These are phyloP conservation scores for Acanthamoeba triangularis DNA, from an alignment of 208 protist species.

Conservation along the genomic window DNA sequence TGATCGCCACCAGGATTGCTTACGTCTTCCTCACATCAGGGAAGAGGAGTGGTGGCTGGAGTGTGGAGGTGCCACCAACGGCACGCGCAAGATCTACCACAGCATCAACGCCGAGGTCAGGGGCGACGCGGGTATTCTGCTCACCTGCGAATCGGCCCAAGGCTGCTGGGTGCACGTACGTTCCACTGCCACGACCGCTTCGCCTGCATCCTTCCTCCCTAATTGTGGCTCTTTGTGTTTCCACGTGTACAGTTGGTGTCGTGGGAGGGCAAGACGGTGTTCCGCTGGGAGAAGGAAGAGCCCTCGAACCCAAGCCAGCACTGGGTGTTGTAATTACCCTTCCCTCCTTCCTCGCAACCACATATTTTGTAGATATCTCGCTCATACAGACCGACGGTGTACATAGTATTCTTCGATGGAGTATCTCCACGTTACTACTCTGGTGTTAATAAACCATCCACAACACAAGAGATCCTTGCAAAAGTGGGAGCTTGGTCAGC, in stretches of 20 bases:
- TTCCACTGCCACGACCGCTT: neutral
- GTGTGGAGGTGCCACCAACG: neutral
- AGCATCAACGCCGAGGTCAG: conserved; percentile 10
- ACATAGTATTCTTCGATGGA: neutral
- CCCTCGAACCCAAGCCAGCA: neutral
- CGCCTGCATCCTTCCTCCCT: neutral
- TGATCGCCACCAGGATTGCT: no score
- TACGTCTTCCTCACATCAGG: neutral
- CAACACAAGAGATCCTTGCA: no score
- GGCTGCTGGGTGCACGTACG: conserved; percentile 43
- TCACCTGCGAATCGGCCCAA: neutral
- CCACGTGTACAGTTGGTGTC: conserved; percentile 2
- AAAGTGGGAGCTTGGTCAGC: no score
- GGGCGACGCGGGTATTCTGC: neutral
- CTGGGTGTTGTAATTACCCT: neutral
- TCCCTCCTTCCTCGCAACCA: no score
- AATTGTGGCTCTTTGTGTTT: neutral
- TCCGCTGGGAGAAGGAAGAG: conserved; percentile 31
- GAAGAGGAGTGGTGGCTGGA: conserved; percentile 40
- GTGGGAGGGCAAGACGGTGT: conserved; percentile 22
- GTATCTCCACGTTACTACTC: neutral
- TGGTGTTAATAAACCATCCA: no score
- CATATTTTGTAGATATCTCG: no score
- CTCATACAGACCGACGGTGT: no score
- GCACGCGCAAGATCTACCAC: neutral